Evolutionary conservation across 805 yeast genomes (phyloP).

Genomic region (Nakazawaea wickerhamii): DNA sequence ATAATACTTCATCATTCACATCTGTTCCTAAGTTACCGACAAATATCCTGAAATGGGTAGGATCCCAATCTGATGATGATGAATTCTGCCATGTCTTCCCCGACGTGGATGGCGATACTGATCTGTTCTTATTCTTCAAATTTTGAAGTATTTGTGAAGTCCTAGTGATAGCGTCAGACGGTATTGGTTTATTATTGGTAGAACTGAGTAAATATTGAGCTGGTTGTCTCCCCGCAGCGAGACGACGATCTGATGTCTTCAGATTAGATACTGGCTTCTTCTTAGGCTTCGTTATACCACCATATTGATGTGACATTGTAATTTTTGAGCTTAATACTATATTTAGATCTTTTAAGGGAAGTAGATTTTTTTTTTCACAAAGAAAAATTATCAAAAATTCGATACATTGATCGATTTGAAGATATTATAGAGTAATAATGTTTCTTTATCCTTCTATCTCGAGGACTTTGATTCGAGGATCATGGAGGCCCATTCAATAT

Average conservation of each 20-base stretch:
- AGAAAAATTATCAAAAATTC: too few relatives aligned
- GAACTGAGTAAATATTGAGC: conserved; percentile 34
- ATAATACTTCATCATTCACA: conserved; percentile 52
- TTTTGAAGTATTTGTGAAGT: conserved; percentile 19
- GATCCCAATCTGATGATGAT: conserved; percentile 57
- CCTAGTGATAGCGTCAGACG: conserved; percentile 19
- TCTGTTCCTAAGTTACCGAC: conserved; percentile 72
- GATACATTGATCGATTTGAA: too few relatives aligned
- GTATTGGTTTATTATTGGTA: conserved; percentile 15
- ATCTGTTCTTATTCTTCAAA: conserved; percentile 10
- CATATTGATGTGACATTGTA: not conserved
- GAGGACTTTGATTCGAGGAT: not conserved
- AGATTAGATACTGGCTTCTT: conserved; percentile 15
- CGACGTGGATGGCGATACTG: not conserved
- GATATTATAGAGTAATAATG: too few relatives aligned
- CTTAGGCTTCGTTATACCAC: conserved; percentile 10
- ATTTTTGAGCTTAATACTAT: too few relatives aligned
- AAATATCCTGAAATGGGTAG: conserved; percentile 63
- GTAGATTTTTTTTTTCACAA: not conserved
- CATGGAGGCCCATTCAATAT: not conserved
- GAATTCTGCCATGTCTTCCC: conserved; percentile 44
- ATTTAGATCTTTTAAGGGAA: too few relatives aligned
- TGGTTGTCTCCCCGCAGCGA: conserved; percentile 48
- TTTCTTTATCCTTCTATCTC: not conserved
- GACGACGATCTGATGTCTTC: conserved; percentile 48